These are phyloP conservation scores for Cenococcum geophilum DNA, from an alignment of 495 filamentous ascomycete genomes.

Conservation along the genomic window DNA sequence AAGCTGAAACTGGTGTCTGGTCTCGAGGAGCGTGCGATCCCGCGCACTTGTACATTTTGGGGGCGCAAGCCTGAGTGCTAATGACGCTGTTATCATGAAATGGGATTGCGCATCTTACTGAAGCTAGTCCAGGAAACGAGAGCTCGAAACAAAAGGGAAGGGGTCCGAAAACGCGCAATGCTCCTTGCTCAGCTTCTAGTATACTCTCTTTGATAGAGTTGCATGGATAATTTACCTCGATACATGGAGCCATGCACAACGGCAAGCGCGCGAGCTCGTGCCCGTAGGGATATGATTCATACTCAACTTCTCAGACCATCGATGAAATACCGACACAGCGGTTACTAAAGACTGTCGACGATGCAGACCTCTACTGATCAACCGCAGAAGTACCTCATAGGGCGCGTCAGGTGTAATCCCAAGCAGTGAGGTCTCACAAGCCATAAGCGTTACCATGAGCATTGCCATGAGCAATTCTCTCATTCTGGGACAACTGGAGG, in stretches of 20 bases:
- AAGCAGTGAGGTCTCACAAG: background rate
- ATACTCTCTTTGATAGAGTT: background rate
- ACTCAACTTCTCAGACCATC: background rate
- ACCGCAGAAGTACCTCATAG: background rate
- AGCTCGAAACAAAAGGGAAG: background rate
- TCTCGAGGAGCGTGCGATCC: background rate
- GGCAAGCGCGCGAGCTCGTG: background rate
- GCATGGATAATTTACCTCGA: background rate
- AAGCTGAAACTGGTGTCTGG: background rate
- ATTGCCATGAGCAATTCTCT: background rate
- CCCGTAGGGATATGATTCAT: background rate
- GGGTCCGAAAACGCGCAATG: background rate
- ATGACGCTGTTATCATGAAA: conserved; percentile 1
- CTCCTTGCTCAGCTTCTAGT: background rate
- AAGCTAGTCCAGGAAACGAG: background rate
- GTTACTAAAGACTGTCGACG: background rate
- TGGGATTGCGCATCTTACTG: background rate
- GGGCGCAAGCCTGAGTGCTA: background rate
- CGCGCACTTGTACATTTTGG: background rate
- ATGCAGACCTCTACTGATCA: background rate
- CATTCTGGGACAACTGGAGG: background rate
- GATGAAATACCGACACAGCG: background rate
- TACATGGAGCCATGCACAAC: background rate
- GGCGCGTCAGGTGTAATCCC: background rate
- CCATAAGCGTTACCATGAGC: too few species aligned